Percentiles rank a stretch among this genome's conserved stretches.
phyloP scores from a whole-genome alignment of 192 early-diverging fungal species.

The Backusella parvicylindrica region DNA sequence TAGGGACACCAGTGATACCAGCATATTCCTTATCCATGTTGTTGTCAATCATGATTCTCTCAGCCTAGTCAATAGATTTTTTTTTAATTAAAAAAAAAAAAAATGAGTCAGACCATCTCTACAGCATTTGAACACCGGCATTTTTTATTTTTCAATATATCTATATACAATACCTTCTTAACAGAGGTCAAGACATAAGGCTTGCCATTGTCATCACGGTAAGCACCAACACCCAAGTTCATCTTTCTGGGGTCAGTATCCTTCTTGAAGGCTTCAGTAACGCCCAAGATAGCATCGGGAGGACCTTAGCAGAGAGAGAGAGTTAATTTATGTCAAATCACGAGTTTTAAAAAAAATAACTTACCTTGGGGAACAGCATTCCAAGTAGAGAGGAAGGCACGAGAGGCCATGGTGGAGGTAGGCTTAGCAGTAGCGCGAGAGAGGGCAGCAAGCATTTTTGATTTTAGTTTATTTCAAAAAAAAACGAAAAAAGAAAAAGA shows the following conservation, averaged over 20 bases:
- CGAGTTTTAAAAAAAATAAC: neutral
- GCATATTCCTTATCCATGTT: constrained; percentile 94
- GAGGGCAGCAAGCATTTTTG: constrained; percentile 32
- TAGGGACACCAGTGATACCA: constrained; percentile 86
- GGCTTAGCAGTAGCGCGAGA: constrained; percentile 18
- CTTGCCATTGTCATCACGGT: constrained; percentile 89
- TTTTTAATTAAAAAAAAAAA: constrained; percentile 19
- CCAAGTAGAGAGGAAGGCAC: constrained; percentile 52
- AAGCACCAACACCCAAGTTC: constrained; percentile 98
- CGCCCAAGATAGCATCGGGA: constrained; percentile 79
- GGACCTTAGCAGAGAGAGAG: constrained; percentile 44
- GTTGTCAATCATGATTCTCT: constrained; percentile 63
- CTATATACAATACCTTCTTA: constrained; percentile 59
- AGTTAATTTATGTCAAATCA: neutral
- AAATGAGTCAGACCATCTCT: neutral
- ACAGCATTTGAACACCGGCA: neutral
- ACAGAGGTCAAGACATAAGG: constrained; percentile 91
- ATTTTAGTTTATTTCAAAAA: neutral
- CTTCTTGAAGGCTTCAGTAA: constrained; percentile 94
- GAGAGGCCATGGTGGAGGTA: constrained; percentile 16
- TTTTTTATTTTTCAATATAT: neutral
- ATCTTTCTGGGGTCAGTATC: constrained; percentile 91
- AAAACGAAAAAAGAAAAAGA: neutral
- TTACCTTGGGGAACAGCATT: constrained; percentile 55
- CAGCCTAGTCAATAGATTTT: constrained; percentile 66